Conservation (phyloP, 225 moss, liverwort and hornwort species). For the Climacium dendroides region DNA sequence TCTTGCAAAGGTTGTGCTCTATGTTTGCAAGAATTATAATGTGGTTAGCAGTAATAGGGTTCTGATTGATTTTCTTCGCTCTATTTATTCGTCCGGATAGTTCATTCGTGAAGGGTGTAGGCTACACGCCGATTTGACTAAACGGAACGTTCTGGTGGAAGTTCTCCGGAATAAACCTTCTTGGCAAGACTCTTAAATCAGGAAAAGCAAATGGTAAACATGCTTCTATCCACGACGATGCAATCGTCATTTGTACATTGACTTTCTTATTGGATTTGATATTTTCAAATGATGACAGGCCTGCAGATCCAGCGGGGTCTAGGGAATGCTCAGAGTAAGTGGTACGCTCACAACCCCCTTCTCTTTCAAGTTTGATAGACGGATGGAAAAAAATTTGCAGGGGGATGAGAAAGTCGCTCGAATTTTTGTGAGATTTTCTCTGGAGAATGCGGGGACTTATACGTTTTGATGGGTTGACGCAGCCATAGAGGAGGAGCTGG, state of each 20-base stretch:
- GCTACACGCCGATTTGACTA: neutral
- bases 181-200: neutral
- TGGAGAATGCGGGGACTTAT: neutral
- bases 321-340: slow-evolving; percentile 79
- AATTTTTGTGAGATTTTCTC: neutral
- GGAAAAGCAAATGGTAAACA: neutral
- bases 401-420: neutral
- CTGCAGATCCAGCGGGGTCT: slow-evolving; percentile 68
- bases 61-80: neutral
- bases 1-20: neutral
- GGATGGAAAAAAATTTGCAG: neutral
- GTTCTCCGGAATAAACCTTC: neutral
- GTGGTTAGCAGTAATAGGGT: neutral
- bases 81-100: neutral
- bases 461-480: slow-evolving; percentile 7
- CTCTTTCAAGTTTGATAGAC: neutral
- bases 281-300: slow-evolving; percentile 24
- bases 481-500: slow-evolving; percentile 87
- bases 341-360: slow-evolving; percentile 21
- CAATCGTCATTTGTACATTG: neutral
- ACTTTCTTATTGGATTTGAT: neutral
- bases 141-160: neutral
- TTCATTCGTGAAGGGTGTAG: neutral
- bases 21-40: neutral
- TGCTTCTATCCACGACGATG: neutral